Evolutionary conservation across 176 grass and related monocot genomes (phyloP).

Genomic region (Bromus sterilis): DNA sequence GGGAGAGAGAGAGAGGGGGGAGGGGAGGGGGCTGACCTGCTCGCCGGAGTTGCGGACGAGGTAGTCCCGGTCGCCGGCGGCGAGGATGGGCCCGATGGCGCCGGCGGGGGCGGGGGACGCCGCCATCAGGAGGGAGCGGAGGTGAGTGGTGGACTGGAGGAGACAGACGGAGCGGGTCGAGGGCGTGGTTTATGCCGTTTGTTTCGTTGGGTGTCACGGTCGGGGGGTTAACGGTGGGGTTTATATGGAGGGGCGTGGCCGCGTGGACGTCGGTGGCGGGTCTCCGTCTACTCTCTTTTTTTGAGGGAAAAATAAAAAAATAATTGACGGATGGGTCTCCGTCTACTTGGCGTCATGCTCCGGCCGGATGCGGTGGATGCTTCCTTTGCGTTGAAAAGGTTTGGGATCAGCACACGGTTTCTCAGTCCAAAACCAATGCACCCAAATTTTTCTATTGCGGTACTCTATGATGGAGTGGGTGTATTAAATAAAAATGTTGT

Average conservation of each 20-base stretch:
- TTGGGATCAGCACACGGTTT: background rate
- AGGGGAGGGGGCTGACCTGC: conserved; percentile 5
- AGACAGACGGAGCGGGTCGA: background rate
- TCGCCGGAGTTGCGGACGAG: conserved; percentile 54
- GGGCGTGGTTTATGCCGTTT: background rate
- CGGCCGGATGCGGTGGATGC: background rate
- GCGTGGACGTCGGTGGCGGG: background rate
- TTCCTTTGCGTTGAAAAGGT: background rate
- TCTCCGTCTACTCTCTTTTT: no score
- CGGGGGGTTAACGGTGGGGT: background rate
- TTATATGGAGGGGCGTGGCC: background rate
- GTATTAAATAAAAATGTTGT: no score
- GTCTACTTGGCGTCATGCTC: background rate
- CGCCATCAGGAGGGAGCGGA: conserved; percentile 1
- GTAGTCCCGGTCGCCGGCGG: conserved; percentile 31
- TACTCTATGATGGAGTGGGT: no score
- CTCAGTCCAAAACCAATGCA: background rate
- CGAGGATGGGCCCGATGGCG: conserved; percentile 33
- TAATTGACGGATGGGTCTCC: background rate
- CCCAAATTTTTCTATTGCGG: no score
- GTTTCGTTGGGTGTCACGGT: background rate
- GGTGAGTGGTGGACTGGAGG: background rate
- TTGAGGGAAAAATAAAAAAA: no score
- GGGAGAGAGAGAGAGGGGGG: background rate
- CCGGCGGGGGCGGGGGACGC: background rate